Conservation (phyloP, 139 green algal species). For the Trebouxia sp. region DNA sequence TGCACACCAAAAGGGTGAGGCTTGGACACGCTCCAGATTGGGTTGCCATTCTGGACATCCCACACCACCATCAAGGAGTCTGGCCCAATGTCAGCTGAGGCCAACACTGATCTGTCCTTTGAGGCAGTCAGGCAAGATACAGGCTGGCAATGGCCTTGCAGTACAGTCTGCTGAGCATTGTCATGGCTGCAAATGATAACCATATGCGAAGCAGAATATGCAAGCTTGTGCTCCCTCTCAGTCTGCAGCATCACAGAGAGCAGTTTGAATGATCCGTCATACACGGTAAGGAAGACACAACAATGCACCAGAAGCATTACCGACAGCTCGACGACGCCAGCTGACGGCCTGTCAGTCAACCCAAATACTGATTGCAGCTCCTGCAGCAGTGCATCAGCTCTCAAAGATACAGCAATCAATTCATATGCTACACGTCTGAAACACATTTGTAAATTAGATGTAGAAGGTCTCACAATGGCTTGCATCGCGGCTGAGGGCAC, state of each 20-base stretch:
- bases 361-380: conserved; percentile 62
- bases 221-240: conserved; percentile 51
- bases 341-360: conserved; percentile 38
- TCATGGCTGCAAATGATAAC: conserved; percentile 63
- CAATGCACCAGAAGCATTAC: too few relatives aligned
- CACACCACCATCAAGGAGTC: conserved; percentile 74
- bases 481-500: too few relatives aligned
- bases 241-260: conserved; percentile 33
- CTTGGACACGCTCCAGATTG: conserved; percentile 46
- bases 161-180: conserved; percentile 44
- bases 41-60: conserved; percentile 55
- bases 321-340: conserved; percentile 59
- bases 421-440: too few relatives aligned
- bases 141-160: conserved; percentile 73
- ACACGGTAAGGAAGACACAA: too few relatives aligned
- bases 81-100: conserved; percentile 66
- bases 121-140: conserved; percentile 61
- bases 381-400: too few relatives aligned
- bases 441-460: too few relatives aligned
- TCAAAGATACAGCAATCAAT: too few relatives aligned
- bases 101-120: conserved; percentile 55
- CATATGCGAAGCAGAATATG: conserved; percentile 67
- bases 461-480: too few relatives aligned
- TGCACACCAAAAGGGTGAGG: conserved; percentile 57
- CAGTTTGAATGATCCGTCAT: too few relatives aligned